Conservation (phyloP, 2,329 filamentous ascomycete species). For the Penicillium sp. region DNA sequence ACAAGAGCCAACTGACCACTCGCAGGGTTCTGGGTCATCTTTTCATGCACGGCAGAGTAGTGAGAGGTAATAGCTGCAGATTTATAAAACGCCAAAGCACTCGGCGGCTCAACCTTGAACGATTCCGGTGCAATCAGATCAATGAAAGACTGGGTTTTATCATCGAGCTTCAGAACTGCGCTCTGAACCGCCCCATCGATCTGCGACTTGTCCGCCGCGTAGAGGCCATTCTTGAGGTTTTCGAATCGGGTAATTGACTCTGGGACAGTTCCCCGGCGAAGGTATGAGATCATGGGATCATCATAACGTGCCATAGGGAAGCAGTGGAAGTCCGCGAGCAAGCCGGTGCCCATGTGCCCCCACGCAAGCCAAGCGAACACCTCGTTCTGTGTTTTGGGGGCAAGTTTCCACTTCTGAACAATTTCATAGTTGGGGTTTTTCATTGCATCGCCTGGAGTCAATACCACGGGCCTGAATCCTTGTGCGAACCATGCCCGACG, state of each 20-base stretch:
- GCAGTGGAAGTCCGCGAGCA: slow-evolving; percentile 75
- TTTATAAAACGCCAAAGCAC: slow-evolving; percentile 76
- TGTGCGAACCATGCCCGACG: slow-evolving; percentile 92
- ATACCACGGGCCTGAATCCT: slow-evolving; percentile 80
- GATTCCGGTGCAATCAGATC: slow-evolving; percentile 58
- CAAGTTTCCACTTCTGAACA: slow-evolving; percentile 60
- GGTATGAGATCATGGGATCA: slow-evolving; percentile 67
- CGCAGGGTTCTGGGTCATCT: slow-evolving; percentile 56
- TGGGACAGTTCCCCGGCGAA: slow-evolving; percentile 74
- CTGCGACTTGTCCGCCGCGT: slow-evolving; percentile 65
- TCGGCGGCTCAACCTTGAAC: slow-evolving; percentile 65
- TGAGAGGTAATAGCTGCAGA: slow-evolving; percentile 58
- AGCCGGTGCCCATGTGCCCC: slow-evolving; percentile 82
- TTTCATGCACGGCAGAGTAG: slow-evolving; percentile 67
- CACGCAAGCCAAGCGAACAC: slow-evolving; percentile 87
- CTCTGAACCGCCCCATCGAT: slow-evolving; percentile 63
- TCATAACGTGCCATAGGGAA: slow-evolving; percentile 79
- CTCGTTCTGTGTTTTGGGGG: slow-evolving; percentile 63
- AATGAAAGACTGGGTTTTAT: slow-evolving; percentile 61
- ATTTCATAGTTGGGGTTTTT: slow-evolving; percentile 75
- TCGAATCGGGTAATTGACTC: slow-evolving; percentile 69
- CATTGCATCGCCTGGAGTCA: slow-evolving; percentile 76
- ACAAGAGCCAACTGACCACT: slow-evolving; percentile 66
- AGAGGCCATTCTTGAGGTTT: slow-evolving; percentile 67
- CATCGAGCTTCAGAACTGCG: slow-evolving; percentile 57